phyloP scores from a whole-genome alignment of 495 filamentous ascomycete species.

The Neurospora pannonica region DNA sequence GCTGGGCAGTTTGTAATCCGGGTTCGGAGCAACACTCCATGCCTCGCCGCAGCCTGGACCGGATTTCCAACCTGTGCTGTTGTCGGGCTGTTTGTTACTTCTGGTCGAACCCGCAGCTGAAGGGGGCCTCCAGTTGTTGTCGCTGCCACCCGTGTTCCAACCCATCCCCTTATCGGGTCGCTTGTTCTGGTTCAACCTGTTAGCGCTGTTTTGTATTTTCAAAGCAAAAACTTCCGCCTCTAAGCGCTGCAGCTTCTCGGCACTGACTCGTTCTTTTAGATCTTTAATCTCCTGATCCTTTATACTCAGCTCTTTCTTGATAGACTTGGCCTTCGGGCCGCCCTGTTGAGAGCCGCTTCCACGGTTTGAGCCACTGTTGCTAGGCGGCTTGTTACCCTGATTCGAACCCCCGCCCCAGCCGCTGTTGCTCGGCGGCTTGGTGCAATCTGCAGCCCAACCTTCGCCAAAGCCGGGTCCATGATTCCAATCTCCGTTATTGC shows the following conservation, averaged over 20 bases:
- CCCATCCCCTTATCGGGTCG: background rate
- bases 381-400: background rate
- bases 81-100: background rate
- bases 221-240: background rate
- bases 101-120: background rate
- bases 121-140: background rate
- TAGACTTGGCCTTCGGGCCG: background rate
- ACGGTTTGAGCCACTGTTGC: background rate
- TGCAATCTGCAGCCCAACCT: background rate
- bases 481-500: background rate
- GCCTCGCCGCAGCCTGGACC: background rate
- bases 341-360: background rate
- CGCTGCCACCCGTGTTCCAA: background rate
- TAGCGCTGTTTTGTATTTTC: background rate
- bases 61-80: background rate
- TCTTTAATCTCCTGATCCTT: background rate
- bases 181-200: background rate
- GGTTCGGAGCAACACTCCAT: background rate
- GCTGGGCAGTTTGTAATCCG: background rate
- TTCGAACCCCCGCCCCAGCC: background rate
- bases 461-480: constrained; percentile 1
- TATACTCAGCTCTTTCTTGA: background rate
- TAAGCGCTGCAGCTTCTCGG: background rate
- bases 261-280: background rate
- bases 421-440: background rate